Evolutionary conservation across 148 eudicot species (phyloP), one percentile per base, ranked within the genome.

Genomic region (Dysphania ambrosioides): DNA sequence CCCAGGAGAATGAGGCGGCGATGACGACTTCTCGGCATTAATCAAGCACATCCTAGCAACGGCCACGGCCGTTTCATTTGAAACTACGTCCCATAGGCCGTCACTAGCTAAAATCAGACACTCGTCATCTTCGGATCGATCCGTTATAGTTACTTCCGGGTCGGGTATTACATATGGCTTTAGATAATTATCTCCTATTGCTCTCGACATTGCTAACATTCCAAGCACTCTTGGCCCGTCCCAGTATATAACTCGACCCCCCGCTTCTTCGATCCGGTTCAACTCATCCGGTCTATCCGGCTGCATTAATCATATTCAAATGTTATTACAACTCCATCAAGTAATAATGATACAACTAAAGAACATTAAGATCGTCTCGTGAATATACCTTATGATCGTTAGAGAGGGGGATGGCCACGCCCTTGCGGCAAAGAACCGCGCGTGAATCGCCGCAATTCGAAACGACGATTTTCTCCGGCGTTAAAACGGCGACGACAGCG

Each of bases 211-310:
- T 1, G 97, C 97, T 10, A 92, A 72, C 31, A 92, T 85, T 1
- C 97, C 97, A 1, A 92, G 86, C 30, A 92, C 97, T 40, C 97
- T 60, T 1, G 97, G 72, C 0, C 94, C 91, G 44, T 92, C 94
- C 97, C 94, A 92, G 58, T 84, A 92, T 35, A 92, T 92, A 8
- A 92, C 97, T 12, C 94, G 85, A 41, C 97, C 97, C 16, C 97
- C 97, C 0, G 97, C 87, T 34, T 83, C 78, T 60, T 92, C 79
- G 11, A 92, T 92, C 62, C 97, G 84, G 26, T 68, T 42, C 63
- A 89, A 74, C 78, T 92, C 97, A 26, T 92, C 97, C 0, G 94
- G 86, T 55, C 97, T 78, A 78, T 92, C 94, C 21, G 97, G 97
- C 97, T 92, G 78, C 79, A 75, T 44, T 2, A 64, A 57, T 11